Base-by-base conservation (phyloP, 1,139 yeast genomes). In the Pichiaceae sp. region DNA sequence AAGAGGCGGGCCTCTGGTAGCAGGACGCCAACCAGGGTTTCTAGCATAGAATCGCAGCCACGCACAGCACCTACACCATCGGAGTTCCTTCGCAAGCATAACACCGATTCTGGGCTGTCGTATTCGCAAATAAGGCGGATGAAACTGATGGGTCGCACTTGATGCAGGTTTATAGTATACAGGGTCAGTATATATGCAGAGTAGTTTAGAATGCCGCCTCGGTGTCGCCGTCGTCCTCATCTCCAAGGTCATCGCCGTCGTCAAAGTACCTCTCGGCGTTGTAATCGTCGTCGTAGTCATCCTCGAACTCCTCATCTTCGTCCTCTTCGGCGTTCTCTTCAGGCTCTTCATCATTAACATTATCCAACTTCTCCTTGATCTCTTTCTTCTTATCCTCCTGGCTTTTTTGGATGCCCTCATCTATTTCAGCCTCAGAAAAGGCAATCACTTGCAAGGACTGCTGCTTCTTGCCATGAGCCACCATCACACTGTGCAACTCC, bases 221-320 rank as follows among this genome's bases (percentile, higher is more conserved):
- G 35, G 69, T 73, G 38, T 63, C 68, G 33, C 66, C 78, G 39
- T 71, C 78, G 19, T 66, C 77, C 34, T 62, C 71, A 11, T 66
- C 72, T 7, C 64, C 72, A 17, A 72, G 73, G 36, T 55, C 62
- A 45, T 64, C 67, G 40, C 78, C 78, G 48, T 74, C 80, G 40
- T 75, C 78, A 49, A 75, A 75, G 50, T 76, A 75, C 47, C 73
- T 75, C 53, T 84, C 95, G 33, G 86, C 94, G 43, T 80, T 86
- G 42, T 78, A 87, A 46, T 75, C 84, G 50, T 78, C 86, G 40
- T 74, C 84, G 27, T 70, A 78, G 43, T 80, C 91, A 39, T 82
- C 91, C 42, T 82, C 93, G 33, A 82, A 84, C 45, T 77, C 85
- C 45, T 81, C 89, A 50, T 78, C 85, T 42, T 76, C 81, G 19